Evolutionary conservation across 495 filamentous ascomycete genomes (phyloP), one percentile per base, ranked within the genome.

Genomic region (Penicillium herquei): DNA sequence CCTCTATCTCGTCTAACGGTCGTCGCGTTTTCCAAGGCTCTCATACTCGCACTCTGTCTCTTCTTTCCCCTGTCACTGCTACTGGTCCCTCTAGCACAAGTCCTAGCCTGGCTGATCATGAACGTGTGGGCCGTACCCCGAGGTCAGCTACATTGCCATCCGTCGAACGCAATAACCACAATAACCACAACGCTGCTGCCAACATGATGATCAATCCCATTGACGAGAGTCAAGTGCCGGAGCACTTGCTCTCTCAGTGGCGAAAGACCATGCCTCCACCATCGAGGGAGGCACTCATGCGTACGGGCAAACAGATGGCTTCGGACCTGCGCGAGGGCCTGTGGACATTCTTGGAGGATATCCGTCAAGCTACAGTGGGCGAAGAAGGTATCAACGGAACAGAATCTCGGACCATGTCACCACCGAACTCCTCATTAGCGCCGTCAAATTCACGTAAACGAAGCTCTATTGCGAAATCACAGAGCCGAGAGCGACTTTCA

Each of bases 331-430:
- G 86, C 57, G 84, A 92, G 39, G 94, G 94, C 0, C 74, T 98
- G n/a, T 94, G 90, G 90, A 96, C 91, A 12, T 98, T 98, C 69
- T 81, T 97, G 56, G 94, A 98, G 65, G 94, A 98, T 70, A 81
- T 98, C 26, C 80, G 91, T 58, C 94, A 98, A 72, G 94, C 91
- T 12, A 96, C 94, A 3, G 90, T 97, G 11, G 94, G 93, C 39
- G 94, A 98, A 32, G 94, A 98, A 70, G 89, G 83, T 10, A 84
- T 91, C 54, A 84, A 77, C 51, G 85, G 81, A 39, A 79, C 75
- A 14, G 75, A 74, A 59, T 70, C 73, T 34, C 64, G 76, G 37
- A 70, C 65, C 48, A 64, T 70, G 55, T 67, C 72, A 49, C 56
- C 70, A 26, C 30, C 61, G 21, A 56, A 55, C 17, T 63, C 66